A percentile compares a stretch with the other conserved stretches of the same genome.
Evolutionary conservation across 176 grass and related monocot genomes (phyloP).

Genomic region (Carex scoparia): DNA sequence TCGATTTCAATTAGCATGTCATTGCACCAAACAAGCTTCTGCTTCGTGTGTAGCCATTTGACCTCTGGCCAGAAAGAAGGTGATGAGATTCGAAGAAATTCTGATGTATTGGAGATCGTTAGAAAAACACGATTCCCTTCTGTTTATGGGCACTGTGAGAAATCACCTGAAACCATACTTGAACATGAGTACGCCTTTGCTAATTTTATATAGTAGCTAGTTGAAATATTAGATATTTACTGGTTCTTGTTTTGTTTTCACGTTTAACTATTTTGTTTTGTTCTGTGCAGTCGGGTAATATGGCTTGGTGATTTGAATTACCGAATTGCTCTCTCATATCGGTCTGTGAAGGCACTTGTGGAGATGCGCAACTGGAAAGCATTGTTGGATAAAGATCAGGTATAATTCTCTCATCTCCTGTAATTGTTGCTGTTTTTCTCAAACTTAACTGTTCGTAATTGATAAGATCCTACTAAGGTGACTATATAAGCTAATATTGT

Average conservation of each 20-base stretch:
- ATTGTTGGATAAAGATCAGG: slow-evolving; percentile 98
- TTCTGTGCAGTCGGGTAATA: slow-evolving; percentile 70
- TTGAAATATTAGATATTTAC: neutral
- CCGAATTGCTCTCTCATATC: slow-evolving; percentile 92
- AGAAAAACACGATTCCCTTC: slow-evolving; percentile 88
- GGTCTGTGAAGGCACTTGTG: slow-evolving; percentile 90
- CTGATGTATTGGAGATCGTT: slow-evolving; percentile 87
- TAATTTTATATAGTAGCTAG: neutral
- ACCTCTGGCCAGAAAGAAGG: slow-evolving; percentile 97
- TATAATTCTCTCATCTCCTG: slow-evolving; percentile 18
- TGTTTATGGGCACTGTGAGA: slow-evolving; percentile 68
- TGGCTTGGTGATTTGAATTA: slow-evolving; percentile 99
- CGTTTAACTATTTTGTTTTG: neutral
- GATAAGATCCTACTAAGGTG: neutral
- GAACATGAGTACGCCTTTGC: slow-evolving; percentile 72
- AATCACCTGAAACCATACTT: slow-evolving; percentile 83
- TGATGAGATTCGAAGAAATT: slow-evolving; percentile 77
- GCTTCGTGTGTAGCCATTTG: slow-evolving; percentile 99
- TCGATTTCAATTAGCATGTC: slow-evolving; percentile 99
- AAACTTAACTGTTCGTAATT: neutral
- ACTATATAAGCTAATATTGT: neutral
- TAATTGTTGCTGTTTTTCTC: slow-evolving; percentile 23
- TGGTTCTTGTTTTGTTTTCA: neutral
- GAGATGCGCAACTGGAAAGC: slow-evolving; percentile 99
- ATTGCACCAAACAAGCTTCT: slow-evolving; percentile 99